Percentiles rank a stretch among this genome's conserved stretches.
phyloP scores from a whole-genome alignment of 352 stramenopile genomes.

The Globisporangium paddicum region DNA sequence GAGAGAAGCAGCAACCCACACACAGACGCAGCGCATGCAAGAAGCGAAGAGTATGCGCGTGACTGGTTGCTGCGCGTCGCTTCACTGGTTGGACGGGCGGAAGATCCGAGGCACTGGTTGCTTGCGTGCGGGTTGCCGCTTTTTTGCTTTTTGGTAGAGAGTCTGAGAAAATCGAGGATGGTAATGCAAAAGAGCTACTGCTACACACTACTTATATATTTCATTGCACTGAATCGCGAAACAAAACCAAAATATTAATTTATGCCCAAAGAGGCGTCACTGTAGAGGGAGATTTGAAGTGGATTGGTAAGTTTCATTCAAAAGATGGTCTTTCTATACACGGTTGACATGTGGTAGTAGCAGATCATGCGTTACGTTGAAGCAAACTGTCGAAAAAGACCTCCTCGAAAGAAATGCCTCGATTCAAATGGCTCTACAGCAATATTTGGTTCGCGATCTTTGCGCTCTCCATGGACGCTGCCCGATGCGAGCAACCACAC shows the following conservation, averaged over 20 bases:
- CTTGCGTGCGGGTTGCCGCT: not conserved
- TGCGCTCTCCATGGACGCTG: too few species aligned
- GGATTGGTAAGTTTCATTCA: too few species aligned
- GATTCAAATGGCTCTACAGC: not conserved
- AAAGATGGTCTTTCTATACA: too few species aligned
- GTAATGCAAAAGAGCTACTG: too few species aligned
- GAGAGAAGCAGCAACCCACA: not conserved
- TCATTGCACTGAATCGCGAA: too few species aligned
- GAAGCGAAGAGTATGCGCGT: not conserved
- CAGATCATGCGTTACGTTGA: too few species aligned
- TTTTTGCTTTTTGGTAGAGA: not conserved
- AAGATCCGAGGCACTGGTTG: not conserved
- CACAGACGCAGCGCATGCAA: not conserved
- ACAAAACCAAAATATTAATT: too few species aligned
- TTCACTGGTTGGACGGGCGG: not conserved
- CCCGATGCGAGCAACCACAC: not conserved
- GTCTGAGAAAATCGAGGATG: not conserved
- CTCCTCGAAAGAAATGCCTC: conserved; percentile 3
- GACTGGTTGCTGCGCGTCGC: not conserved
- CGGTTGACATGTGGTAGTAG: too few species aligned
- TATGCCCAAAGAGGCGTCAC: too few species aligned
- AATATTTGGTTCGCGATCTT: not conserved
- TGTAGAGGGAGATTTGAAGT: too few species aligned
- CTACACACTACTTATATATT: not conserved
- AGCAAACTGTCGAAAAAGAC: too few species aligned